Conservation (phyloP, 2,329 filamentous ascomycete species). For the Colletotrichum sp. region DNA sequence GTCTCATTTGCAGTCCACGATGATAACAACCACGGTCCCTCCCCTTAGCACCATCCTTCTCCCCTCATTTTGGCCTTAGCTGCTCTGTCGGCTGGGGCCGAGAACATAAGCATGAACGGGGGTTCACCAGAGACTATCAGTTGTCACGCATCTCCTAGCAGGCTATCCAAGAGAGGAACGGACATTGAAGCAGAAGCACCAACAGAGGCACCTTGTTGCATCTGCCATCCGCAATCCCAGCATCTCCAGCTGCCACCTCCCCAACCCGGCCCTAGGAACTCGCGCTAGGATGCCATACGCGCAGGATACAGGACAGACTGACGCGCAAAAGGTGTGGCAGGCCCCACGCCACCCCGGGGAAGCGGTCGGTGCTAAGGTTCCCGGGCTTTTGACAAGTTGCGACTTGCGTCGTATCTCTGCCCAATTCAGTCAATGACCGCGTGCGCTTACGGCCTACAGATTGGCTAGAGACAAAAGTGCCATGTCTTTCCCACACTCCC, state of each 20-base stretch:
- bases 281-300: background rate
- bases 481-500: background rate
- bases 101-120: background rate
- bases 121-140: background rate
- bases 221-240: background rate
- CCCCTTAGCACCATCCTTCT: background rate
- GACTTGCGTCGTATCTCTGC: constrained; percentile 8
- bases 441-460: background rate
- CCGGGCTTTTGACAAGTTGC: background rate
- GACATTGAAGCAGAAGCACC: background rate
- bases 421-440: constrained; percentile 19
- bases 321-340: background rate
- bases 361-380: background rate
- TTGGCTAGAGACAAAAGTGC: constrained; percentile 8
- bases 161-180: background rate
- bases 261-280: background rate
- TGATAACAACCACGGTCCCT: background rate
- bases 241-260: background rate
- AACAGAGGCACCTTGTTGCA: background rate
- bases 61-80: background rate
- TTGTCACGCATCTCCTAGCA: background rate
- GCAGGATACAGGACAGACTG: background rate
- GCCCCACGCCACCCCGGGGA: background rate
- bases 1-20: background rate
- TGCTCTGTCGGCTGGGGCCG: background rate